phyloP scores from a whole-genome alignment of 1,139 yeast genomes.

The Yamadazyma triangularis region DNA sequence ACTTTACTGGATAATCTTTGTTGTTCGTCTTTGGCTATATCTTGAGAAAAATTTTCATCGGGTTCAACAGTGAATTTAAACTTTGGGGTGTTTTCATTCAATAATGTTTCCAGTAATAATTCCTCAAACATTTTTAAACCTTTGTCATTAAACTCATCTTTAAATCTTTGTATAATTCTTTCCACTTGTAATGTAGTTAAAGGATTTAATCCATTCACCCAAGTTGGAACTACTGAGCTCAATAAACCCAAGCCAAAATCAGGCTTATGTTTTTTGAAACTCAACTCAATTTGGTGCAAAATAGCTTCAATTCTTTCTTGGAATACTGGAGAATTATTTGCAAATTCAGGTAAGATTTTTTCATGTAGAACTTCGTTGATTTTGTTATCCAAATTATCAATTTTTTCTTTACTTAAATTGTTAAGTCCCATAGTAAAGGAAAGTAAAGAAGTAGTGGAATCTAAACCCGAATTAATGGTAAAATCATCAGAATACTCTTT shows the following conservation, averaged over 20 bases:
- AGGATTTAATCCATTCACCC: slow-evolving; percentile 78
- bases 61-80: slow-evolving; percentile 81
- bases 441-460: slow-evolving; percentile 72
- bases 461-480: slow-evolving; percentile 84
- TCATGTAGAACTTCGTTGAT: slow-evolving; percentile 38
- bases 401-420: slow-evolving; percentile 56
- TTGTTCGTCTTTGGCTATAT: slow-evolving; percentile 52
- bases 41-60: slow-evolving; percentile 45
- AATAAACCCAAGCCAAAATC: slow-evolving; percentile 84
- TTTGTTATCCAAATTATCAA: slow-evolving; percentile 39
- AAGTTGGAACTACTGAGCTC: slow-evolving; percentile 71
- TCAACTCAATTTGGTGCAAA: slow-evolving; percentile 80
- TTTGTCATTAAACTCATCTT: slow-evolving; percentile 47
- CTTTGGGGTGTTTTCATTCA: slow-evolving; percentile 42
- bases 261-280: slow-evolving; percentile 82
- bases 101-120: slow-evolving; percentile 49
- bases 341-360: slow-evolving; percentile 38
- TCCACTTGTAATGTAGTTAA: slow-evolving; percentile 65
- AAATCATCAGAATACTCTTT: slow-evolving; percentile 82
- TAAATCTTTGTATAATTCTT: slow-evolving; percentile 53
- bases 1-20: slow-evolving; percentile 44
- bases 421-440: slow-evolving; percentile 84
- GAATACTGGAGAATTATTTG: slow-evolving; percentile 44
- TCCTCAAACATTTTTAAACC: slow-evolving; percentile 60
- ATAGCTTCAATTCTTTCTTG: slow-evolving; percentile 73